phyloP scores from a whole-genome alignment of 1,284 basidiomycete genomes.

The Hymenochaete sp. region DNA sequence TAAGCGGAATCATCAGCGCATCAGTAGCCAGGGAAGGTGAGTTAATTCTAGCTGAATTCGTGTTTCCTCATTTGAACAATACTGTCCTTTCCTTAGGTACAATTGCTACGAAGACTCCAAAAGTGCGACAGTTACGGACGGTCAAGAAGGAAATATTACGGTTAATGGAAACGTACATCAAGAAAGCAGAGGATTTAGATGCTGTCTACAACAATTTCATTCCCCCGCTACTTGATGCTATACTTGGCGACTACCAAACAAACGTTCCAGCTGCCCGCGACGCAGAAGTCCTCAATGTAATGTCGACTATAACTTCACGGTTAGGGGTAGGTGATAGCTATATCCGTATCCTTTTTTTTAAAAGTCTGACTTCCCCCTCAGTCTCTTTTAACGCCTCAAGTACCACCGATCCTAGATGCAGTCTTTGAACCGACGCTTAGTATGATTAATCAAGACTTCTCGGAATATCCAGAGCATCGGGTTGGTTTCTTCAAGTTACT shows the following conservation, averaged over 20 bases:
- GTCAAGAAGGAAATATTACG: slow-evolving; percentile 99
- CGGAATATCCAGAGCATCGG: slow-evolving; percentile 97
- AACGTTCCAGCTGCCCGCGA: slow-evolving; percentile 94
- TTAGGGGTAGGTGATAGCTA: slow-evolving; percentile 60
- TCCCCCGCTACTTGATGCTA: slow-evolving; percentile 92
- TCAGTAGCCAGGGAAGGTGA: slow-evolving; percentile 81
- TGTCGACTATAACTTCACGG: slow-evolving; percentile 90
- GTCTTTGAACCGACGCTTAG: slow-evolving; percentile 96
- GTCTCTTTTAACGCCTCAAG: slow-evolving; percentile 85
- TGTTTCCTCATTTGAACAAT: slow-evolving; percentile 3
- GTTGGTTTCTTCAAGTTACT: slow-evolving; percentile 96
- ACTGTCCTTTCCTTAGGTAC: slow-evolving; percentile 43
- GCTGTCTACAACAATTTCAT: slow-evolving; percentile 89
- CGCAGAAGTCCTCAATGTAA: slow-evolving; percentile 96
- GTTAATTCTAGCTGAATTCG: slow-evolving; percentile 20
- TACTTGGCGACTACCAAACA: slow-evolving; percentile 92
- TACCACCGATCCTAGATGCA: slow-evolving; percentile 93
- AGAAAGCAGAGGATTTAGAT: slow-evolving; percentile 93
- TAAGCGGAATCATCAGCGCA: slow-evolving; percentile 95
- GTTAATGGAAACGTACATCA: slow-evolving; percentile 96
- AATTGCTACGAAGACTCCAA: slow-evolving; percentile 96
- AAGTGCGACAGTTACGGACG: slow-evolving; percentile 88
- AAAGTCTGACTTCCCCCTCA: slow-evolving; percentile 25
- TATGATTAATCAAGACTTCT: slow-evolving; percentile 99
- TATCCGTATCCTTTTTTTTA: neutral